These are phyloP conservation scores for Ophiostoma australiae DNA, from an alignment of 2,329 filamentous ascomycete species.

Conservation along the genomic window DNA sequence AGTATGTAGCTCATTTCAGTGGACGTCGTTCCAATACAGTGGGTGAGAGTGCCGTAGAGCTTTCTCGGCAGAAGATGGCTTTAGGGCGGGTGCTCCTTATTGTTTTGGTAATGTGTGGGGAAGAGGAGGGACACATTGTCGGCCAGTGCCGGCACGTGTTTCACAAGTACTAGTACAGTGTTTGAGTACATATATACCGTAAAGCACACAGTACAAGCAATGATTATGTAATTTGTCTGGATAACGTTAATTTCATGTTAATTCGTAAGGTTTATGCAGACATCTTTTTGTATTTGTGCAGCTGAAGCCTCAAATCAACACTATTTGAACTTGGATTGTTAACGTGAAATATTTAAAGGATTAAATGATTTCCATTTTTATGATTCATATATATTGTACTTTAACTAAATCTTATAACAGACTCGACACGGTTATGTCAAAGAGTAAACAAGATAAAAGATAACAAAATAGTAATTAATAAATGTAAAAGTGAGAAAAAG, in stretches of 20 bases:
- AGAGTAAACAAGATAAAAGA: neutral
- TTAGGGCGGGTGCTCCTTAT: slow-evolving; percentile 16
- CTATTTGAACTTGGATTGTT: no score
- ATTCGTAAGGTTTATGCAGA: no score
- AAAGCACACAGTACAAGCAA: neutral
- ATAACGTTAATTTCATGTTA: no score
- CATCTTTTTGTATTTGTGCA: no score
- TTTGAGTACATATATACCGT: neutral
- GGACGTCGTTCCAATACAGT: neutral
- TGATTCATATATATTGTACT: no score
- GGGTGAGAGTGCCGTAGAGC: neutral
- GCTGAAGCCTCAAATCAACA: no score
- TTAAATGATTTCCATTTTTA: no score
- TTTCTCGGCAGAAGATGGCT: neutral
- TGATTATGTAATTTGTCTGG: neutral
- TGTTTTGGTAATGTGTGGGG: slow-evolving; percentile 16
- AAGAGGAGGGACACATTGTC: slow-evolving; percentile 16
- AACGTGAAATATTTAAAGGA: no score
- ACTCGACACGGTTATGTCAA: no score
- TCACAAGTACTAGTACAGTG: slow-evolving; percentile 11
- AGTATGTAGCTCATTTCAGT: neutral
- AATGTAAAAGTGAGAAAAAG: neutral
- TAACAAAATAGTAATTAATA: neutral
- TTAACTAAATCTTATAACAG: no score
- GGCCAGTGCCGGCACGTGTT: slow-evolving; percentile 23